A percentile compares a stretch with the other conserved stretches of the same genome.
These are phyloP conservation scores for Pseudogymnoascus sp. DNA, from an alignment of 2,329 filamentous ascomycete species.

Conservation along the genomic window DNA sequence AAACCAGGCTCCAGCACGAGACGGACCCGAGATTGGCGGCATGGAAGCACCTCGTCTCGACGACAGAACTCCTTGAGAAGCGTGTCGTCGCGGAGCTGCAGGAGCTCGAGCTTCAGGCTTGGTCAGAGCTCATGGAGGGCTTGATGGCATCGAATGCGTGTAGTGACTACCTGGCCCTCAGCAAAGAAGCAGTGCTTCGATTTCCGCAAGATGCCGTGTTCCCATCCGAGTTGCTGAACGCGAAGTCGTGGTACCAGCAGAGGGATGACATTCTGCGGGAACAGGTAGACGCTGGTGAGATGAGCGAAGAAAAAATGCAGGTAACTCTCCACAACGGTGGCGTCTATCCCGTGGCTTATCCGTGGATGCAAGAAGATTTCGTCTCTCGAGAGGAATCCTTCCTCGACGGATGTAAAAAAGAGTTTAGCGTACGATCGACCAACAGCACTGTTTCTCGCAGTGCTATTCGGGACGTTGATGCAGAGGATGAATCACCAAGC, in stretches of 20 bases:
- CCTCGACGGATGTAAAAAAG: slow-evolving; percentile 18
- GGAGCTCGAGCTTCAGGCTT: slow-evolving; percentile 23
- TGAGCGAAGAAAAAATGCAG: slow-evolving; percentile 18
- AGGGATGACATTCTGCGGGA: slow-evolving; percentile 18
- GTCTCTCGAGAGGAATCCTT: slow-evolving; percentile 18
- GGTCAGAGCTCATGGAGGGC: slow-evolving; percentile 25
- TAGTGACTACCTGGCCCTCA: slow-evolving; percentile 21
- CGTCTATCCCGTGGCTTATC: slow-evolving; percentile 23
- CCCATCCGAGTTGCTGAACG: slow-evolving; percentile 22
- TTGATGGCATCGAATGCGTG: slow-evolving; percentile 25
- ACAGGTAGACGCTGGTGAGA: slow-evolving; percentile 17
- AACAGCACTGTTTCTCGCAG: slow-evolving; percentile 22
- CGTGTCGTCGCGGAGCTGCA: slow-evolving; percentile 19
- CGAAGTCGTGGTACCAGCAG: slow-evolving; percentile 21
- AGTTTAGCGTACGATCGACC: slow-evolving; percentile 19
- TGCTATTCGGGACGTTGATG: slow-evolving; percentile 17
- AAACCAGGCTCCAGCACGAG: slow-evolving; percentile 21
- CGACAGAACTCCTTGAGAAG: slow-evolving; percentile 18
- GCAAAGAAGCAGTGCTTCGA: slow-evolving; percentile 20
- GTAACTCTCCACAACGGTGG: slow-evolving; percentile 21
- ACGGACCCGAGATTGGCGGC: slow-evolving; percentile 20
- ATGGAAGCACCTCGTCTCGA: slow-evolving; percentile 19
- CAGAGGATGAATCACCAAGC: slow-evolving; percentile 12
- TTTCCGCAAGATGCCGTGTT: slow-evolving; percentile 23
- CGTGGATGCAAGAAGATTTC: slow-evolving; percentile 21